A percentile compares a stretch with the other conserved stretches of the same genome.
phyloP scores from a whole-genome alignment of 1,139 yeast species.

The Kodamaea derodonti region DNA sequence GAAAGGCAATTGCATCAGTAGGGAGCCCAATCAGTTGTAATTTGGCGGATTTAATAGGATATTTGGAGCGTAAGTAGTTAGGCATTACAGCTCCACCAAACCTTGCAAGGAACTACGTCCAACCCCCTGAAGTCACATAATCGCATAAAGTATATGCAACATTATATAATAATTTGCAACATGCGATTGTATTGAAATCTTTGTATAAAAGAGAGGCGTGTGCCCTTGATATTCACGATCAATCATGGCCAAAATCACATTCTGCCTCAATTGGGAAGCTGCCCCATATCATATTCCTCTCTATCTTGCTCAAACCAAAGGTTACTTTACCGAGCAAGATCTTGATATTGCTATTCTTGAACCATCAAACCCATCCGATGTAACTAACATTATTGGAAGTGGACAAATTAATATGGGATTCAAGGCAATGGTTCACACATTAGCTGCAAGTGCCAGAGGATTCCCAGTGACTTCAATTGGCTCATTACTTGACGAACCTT shows the following conservation, averaged over 20 bases:
- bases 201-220: too few relatives aligned
- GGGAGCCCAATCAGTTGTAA: too few relatives aligned
- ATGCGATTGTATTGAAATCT: too few relatives aligned
- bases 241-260: constrained; percentile 42
- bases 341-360: constrained; percentile 51
- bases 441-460: constrained; percentile 59
- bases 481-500: constrained; percentile 54
- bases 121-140: too few relatives aligned
- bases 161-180: too few relatives aligned
- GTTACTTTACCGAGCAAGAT: constrained; percentile 49
- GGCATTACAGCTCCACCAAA: too few relatives aligned
- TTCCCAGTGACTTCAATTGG: constrained; percentile 56
- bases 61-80: too few relatives aligned
- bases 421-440: constrained; percentile 59
- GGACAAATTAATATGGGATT: constrained; percentile 59
- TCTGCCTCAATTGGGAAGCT: constrained; percentile 54
- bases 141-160: too few relatives aligned
- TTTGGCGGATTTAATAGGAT: too few relatives aligned
- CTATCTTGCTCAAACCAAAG: constrained; percentile 48
- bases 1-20: too few relatives aligned
- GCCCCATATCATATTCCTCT: constrained; percentile 57
- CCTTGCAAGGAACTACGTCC: too few relatives aligned
- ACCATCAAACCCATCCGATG: constrained; percentile 58
- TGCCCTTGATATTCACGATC: too few relatives aligned
- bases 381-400: constrained; percentile 53